These are phyloP conservation scores for Penicillium flavigenum DNA, from an alignment of 495 filamentous ascomycete genomes.

Conservation along the genomic window DNA sequence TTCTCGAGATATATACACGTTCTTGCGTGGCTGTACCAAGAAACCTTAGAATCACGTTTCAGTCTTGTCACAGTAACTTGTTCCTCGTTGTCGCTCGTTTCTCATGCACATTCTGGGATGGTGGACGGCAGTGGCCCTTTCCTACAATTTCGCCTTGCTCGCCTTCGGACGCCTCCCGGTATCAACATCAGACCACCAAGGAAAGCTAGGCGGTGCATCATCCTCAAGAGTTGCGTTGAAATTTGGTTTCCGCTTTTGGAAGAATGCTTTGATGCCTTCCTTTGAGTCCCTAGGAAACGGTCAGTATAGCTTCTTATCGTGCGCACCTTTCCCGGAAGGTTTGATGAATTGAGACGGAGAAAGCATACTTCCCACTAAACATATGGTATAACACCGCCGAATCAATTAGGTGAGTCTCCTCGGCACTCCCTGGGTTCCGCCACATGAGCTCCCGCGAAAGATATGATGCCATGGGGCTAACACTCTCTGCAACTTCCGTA, in stretches of 20 bases:
- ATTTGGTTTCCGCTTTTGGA: conserved; percentile 50
- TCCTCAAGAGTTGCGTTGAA: conserved; percentile 46
- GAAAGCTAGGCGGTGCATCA: conserved; percentile 29
- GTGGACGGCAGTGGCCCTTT: not conserved
- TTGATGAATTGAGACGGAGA: not conserved
- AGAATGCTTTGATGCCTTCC: conserved; percentile 37
- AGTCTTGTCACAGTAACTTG: not conserved
- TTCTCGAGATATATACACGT: not conserved
- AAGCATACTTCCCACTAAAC: conserved; percentile 37
- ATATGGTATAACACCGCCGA: conserved; percentile 52
- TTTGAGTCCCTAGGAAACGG: conserved; percentile 4
- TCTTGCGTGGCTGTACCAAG: not conserved
- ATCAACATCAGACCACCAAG: conserved; percentile 32
- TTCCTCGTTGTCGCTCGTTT: not conserved
- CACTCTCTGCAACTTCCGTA: conserved; percentile 52
- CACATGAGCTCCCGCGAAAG: conserved; percentile 57
- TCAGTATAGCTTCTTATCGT: not conserved
- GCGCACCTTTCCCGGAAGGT: not conserved
- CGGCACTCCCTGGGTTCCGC: conserved; percentile 47
- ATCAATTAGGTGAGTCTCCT: conserved; percentile 56
- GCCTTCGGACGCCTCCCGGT: conserved; percentile 4
- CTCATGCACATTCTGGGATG: not conserved
- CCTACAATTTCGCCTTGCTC: conserved; percentile 7
- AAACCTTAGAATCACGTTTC: not conserved
- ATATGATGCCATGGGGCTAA: conserved; percentile 44